A percentile compares a stretch with the other conserved stretches of the same genome.
These are phyloP conservation scores for Erythrophleum ivorense DNA, from an alignment of 331 rosid genomes.

Conservation along the genomic window DNA sequence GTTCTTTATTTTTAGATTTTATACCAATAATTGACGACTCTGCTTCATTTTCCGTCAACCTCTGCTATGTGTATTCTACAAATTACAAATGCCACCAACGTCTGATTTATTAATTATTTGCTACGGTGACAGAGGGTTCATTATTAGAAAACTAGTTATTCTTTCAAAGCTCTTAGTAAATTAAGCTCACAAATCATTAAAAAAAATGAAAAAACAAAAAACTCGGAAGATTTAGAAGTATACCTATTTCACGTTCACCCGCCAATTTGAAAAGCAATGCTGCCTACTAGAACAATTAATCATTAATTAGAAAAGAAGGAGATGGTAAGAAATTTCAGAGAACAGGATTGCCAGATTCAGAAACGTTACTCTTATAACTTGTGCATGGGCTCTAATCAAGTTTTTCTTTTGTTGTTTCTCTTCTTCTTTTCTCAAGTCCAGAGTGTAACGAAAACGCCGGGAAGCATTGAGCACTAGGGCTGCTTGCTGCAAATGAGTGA, in stretches of 20 bases:
- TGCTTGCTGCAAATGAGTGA: constrained; percentile 75
- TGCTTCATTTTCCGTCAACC: background rate
- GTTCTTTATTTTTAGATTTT: constrained; percentile 7
- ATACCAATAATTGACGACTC: background rate
- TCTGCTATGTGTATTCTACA: background rate
- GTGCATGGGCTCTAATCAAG: constrained; percentile 95
- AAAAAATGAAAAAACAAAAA: background rate
- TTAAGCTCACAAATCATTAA: background rate
- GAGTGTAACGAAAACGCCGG: constrained; percentile 90
- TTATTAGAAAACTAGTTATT: background rate
- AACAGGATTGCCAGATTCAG: constrained; percentile 18
- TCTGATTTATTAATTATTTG: background rate
- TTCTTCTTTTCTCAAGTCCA: constrained; percentile 83
- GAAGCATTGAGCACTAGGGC: constrained; percentile 90
- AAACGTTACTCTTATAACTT: constrained; percentile 84
- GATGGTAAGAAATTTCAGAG: background rate
- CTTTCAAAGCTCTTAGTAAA: background rate
- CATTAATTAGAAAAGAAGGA: constrained; percentile 38
- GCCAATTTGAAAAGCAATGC: constrained; percentile 93
- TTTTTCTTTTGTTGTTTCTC: constrained; percentile 70
- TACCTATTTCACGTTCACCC: constrained; percentile 88
- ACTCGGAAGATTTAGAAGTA: background rate
- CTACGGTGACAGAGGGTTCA: background rate
- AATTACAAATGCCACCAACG: background rate
- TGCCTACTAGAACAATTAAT: constrained; percentile 65